Evolutionary conservation across 345 rosid species (phyloP).

Genomic region (Adansonia digitata): DNA sequence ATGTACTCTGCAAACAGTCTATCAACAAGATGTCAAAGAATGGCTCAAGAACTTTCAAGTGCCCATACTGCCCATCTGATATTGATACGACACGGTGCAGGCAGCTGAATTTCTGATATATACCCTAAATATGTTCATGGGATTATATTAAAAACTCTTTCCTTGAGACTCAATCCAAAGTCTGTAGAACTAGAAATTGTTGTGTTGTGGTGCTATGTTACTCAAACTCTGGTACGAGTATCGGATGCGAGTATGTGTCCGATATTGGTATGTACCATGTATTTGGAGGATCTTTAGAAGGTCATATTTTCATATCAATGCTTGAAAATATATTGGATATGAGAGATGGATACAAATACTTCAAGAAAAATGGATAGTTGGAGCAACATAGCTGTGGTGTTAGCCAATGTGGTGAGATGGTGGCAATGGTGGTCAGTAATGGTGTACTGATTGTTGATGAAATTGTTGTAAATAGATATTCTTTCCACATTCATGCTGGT

Average conservation of each 20-base stretch:
- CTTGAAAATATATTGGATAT: too few relatives aligned
- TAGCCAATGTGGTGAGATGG: conserved; percentile 10
- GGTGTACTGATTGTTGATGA: conserved; percentile 22
- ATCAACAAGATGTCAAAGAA: conserved; percentile 4
- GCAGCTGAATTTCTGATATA: conserved; percentile 45
- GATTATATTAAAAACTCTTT: conserved; percentile 12
- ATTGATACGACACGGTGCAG: conserved; percentile 41
- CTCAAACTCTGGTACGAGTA: too few relatives aligned
- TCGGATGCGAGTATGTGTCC: too few relatives aligned
- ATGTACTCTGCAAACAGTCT: conserved; percentile 14
- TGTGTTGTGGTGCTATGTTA: conserved; percentile 8
- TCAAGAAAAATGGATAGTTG: too few relatives aligned
- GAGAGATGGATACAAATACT: too few relatives aligned
- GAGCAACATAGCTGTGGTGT: too few relatives aligned
- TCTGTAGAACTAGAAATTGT: conserved; percentile 20
- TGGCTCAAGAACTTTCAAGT: conserved; percentile 3
- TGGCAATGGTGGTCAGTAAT: conserved; percentile 16
- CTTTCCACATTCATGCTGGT: conserved; percentile 16
- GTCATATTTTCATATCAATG: too few relatives aligned
- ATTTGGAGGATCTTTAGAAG: too few relatives aligned
- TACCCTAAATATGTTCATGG: conserved; percentile 15
- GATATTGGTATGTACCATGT: too few relatives aligned
- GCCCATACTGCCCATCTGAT: conserved; percentile 38
- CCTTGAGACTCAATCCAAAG: conserved; percentile 1
- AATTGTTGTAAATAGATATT: conserved; percentile 40